These are phyloP conservation scores for Bisporella sp. DNA, from an alignment of 2,329 filamentous ascomycete species.

Conservation along the genomic window DNA sequence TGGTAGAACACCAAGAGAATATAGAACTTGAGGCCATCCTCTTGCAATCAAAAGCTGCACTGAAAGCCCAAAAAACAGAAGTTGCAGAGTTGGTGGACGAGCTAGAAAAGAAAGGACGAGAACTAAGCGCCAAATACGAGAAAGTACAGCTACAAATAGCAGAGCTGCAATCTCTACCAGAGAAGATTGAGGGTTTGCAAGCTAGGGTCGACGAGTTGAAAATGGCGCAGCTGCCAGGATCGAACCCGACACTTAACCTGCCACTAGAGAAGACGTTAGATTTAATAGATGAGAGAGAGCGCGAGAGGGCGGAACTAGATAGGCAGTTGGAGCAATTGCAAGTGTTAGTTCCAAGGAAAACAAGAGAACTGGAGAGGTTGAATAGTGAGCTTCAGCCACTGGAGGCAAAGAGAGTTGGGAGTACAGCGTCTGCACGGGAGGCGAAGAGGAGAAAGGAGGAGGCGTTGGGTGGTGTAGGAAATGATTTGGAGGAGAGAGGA, in stretches of 20 bases:
- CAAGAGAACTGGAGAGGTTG: slow-evolving; percentile 59
- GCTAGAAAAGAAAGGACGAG: slow-evolving; percentile 58
- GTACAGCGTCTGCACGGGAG: slow-evolving; percentile 61
- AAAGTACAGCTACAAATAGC: slow-evolving; percentile 40
- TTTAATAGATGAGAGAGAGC: slow-evolving; percentile 43
- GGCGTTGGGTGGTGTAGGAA: slow-evolving; percentile 56
- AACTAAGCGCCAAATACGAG: slow-evolving; percentile 50
- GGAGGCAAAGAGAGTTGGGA: slow-evolving; percentile 59
- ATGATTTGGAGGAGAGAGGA: slow-evolving; percentile 69
- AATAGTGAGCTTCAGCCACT: slow-evolving; percentile 61
- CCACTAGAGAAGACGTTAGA: slow-evolving; percentile 50
- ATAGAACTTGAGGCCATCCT: slow-evolving; percentile 66
- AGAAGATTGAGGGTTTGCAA: slow-evolving; percentile 42
- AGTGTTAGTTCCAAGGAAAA: slow-evolving; percentile 56
- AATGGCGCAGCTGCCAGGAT: slow-evolving; percentile 34
- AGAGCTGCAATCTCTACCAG: slow-evolving; percentile 44
- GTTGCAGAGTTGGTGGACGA: slow-evolving; percentile 67
- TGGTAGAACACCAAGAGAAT: slow-evolving; percentile 80
- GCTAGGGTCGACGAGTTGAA: slow-evolving; percentile 39
- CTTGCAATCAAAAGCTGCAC: slow-evolving; percentile 60
- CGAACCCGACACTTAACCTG: slow-evolving; percentile 42
- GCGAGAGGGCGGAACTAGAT: slow-evolving; percentile 49
- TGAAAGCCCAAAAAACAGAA: slow-evolving; percentile 75
- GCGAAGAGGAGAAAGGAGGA: slow-evolving; percentile 62
- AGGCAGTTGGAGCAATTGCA: slow-evolving; percentile 57